Conservation (phyloP, 148 eudicot species). For the Diospyros kaki region DNA sequence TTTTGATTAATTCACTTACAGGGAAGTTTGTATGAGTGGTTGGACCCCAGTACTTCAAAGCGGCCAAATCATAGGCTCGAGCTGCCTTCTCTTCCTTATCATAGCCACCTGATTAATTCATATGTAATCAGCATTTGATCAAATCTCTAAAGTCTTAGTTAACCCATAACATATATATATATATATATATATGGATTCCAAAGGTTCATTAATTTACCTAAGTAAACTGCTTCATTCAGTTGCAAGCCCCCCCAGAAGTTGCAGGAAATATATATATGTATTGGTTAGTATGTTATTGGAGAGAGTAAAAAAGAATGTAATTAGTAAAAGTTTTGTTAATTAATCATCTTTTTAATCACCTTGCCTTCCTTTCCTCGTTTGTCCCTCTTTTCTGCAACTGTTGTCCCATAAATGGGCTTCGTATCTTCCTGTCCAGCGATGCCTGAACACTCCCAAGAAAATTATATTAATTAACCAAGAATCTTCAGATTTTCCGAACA, state of each 20-base stretch:
- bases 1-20: constrained; percentile 25
- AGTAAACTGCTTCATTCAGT: constrained; percentile 22
- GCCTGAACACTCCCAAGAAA: constrained; percentile 30
- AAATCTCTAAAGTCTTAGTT: background rate
- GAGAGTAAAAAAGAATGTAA: background rate
- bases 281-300: too few species aligned
- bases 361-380: constrained; percentile 90
- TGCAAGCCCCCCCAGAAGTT: background rate
- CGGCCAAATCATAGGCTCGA: constrained; percentile 77
- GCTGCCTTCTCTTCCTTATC: constrained; percentile 91
- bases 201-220: constrained; percentile 21
- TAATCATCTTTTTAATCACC: constrained; percentile 25
- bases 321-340: background rate
- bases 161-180: too few species aligned
- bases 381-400: constrained; percentile 83
- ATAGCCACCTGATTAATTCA: constrained; percentile 56
- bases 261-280: background rate
- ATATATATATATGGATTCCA: background rate
- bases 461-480: background rate
- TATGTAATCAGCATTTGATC: too few species aligned
- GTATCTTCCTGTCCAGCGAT: constrained; percentile 89
- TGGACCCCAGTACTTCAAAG: constrained; percentile 83
- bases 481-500: too few species aligned
- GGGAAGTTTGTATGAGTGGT: constrained; percentile 73
- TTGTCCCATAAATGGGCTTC: constrained; percentile 95